phyloP scores from a whole-genome alignment of 108 stramenopile species.

The Cafeteria roenbergensis region DNA sequence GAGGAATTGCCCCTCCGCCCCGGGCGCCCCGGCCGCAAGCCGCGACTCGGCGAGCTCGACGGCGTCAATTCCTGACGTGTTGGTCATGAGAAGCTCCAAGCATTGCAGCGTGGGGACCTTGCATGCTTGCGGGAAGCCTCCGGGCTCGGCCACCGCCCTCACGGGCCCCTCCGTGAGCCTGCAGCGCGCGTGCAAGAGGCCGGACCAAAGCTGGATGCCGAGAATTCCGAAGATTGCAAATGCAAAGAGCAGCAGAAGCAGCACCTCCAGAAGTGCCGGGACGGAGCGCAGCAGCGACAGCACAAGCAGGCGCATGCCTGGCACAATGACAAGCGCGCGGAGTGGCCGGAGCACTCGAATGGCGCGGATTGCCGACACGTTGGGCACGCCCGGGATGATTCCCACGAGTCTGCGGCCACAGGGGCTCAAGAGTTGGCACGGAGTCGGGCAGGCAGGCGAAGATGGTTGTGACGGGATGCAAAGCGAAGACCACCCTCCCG shows the following conservation, averaged over 20 bases:
- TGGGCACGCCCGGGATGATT: no score
- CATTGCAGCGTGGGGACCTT: not conserved
- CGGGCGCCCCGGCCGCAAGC: not conserved
- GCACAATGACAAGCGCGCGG: no score
- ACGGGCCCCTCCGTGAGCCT: not conserved
- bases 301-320: slow-evolving; percentile 46
- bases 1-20: no score
- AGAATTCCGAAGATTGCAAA: slow-evolving; percentile 53
- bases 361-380: no score
- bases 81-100: not conserved
- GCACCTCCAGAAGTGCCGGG: slow-evolving; percentile 45
- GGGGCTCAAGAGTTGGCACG: no score
- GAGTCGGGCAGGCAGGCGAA: no score
- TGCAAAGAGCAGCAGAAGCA: slow-evolving; percentile 46
- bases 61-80: not conserved
- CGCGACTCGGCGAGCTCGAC: not conserved
- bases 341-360: no score
- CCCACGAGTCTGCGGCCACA: no score
- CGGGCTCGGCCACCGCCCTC: no score
- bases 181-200: slow-evolving; percentile 48
- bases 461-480: no score
- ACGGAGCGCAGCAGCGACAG: slow-evolving; percentile 39
- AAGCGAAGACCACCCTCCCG: no score
- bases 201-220: slow-evolving; percentile 49
- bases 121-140: not conserved